A percentile compares a stretch with the other conserved stretches of the same genome.
Conservation (phyloP, 345 rosid genomes). For the Eucalyptus sp. region DNA sequence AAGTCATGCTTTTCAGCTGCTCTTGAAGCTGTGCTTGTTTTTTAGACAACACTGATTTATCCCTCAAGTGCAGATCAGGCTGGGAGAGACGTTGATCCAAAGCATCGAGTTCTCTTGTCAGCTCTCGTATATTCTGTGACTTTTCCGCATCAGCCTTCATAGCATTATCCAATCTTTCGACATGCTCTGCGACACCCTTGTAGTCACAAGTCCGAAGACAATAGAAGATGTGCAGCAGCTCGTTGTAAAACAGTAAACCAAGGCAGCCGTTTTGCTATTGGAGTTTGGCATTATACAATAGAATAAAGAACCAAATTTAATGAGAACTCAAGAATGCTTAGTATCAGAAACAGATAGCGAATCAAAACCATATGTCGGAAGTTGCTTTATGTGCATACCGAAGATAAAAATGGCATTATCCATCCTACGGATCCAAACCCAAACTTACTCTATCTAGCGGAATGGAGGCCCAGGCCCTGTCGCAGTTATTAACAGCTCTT, state of each 20-base stretch:
- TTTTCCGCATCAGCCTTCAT: slow-evolving; percentile 67
- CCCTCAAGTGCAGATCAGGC: slow-evolving; percentile 50
- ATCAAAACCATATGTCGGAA: background rate
- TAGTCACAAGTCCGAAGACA: slow-evolving; percentile 76
- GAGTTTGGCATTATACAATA: background rate
- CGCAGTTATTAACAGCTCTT: slow-evolving; percentile 52
- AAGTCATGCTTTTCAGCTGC: slow-evolving; percentile 25
- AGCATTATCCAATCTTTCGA: slow-evolving; percentile 80
- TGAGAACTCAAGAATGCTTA: background rate
- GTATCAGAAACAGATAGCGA: background rate
- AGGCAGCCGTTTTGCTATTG: slow-evolving; percentile 48
- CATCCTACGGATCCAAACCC: background rate
- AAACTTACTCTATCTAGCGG: slow-evolving; percentile 53
- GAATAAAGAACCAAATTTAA: background rate
- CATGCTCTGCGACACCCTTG: slow-evolving; percentile 82
- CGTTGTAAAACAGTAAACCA: slow-evolving; percentile 87
- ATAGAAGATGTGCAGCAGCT: slow-evolving; percentile 83
- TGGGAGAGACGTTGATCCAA: slow-evolving; percentile 60
- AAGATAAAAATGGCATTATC: background rate
- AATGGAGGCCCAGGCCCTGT: slow-evolving; percentile 66
- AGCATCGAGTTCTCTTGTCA: slow-evolving; percentile 51
- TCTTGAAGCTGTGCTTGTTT: slow-evolving; percentile 47
- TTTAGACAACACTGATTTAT: slow-evolving; percentile 40
- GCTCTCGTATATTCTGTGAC: slow-evolving; percentile 31
- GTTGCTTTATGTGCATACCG: background rate